phyloP scores from a whole-genome alignment of 306 rosid species.

The Citrullus amarus region DNA sequence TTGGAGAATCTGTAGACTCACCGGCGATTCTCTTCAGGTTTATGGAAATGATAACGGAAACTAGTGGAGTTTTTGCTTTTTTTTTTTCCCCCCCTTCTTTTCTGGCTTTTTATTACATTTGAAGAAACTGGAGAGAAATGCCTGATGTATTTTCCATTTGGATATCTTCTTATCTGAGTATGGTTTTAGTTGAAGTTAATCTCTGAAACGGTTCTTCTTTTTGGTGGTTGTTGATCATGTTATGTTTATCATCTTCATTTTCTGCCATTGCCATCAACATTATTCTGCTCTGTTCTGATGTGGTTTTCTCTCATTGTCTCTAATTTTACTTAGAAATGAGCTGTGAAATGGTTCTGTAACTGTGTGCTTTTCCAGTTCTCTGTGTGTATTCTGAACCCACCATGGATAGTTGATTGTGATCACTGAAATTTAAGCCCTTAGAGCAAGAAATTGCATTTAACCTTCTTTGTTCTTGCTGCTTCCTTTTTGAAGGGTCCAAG shows the following conservation, averaged over 20 bases:
- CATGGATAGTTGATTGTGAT: too few species aligned
- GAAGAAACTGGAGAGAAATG: not conserved
- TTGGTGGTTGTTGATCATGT: not conserved
- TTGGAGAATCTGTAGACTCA: constrained; percentile 77
- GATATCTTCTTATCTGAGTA: not conserved
- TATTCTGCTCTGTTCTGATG: not conserved
- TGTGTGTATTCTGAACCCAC: not conserved
- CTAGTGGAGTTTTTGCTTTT: not conserved
- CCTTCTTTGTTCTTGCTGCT: too few species aligned
- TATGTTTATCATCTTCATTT: not conserved
- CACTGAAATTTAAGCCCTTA: too few species aligned
- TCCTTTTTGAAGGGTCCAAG: too few species aligned
- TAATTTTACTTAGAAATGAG: not conserved
- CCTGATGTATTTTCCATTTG: not conserved
- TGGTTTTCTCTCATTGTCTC: not conserved
- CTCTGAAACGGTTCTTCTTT: not conserved
- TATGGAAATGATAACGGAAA: constrained; percentile 21
- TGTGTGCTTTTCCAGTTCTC: not conserved
- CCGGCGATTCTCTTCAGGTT: constrained; percentile 54
- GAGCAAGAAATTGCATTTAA: too few species aligned
- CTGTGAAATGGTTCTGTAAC: not conserved
- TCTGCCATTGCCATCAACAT: too few species aligned
- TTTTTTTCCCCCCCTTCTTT: not conserved
- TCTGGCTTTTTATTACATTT: not conserved
- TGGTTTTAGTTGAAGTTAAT: not conserved